These are phyloP conservation scores for Quercus berberidifolia DNA, from an alignment of 306 rosid genomes.

Conservation along the genomic window DNA sequence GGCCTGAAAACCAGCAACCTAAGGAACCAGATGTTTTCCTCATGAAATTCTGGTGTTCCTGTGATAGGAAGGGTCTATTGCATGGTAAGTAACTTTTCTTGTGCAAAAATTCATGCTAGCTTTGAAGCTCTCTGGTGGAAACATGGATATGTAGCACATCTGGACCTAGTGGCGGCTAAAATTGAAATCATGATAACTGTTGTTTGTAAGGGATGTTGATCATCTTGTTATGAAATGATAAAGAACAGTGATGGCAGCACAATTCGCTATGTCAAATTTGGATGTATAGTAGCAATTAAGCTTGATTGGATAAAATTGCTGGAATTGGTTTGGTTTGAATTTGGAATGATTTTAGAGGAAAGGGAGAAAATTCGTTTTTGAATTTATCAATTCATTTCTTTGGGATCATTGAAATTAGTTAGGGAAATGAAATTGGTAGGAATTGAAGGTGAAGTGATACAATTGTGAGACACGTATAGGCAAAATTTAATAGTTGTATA, in stretches of 20 bases:
- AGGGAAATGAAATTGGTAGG: not conserved
- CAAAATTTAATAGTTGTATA: not conserved
- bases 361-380: not conserved
- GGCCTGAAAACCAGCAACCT: slow-evolving; percentile 33
- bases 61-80: slow-evolving; percentile 44
- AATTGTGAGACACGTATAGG: not conserved
- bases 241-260: not conserved
- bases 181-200: not conserved
- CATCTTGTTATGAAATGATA: not conserved
- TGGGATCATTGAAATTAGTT: not conserved
- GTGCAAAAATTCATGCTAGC: not conserved
- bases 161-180: not conserved
- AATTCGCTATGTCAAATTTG: not conserved
- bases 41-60: slow-evolving; percentile 54
- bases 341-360: not conserved
- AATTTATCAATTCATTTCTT: not conserved
- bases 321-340: not conserved
- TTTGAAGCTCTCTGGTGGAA: not conserved
- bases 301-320: not conserved
- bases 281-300: not conserved
- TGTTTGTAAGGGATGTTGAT: not conserved
- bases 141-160: not conserved
- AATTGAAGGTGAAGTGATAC: not conserved
- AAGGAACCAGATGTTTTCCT: slow-evolving; percentile 45
- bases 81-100: slow-evolving; percentile 29